Base-by-base conservation (phyloP, 257 asterid species). In the Solanum raphanifolium region DNA sequence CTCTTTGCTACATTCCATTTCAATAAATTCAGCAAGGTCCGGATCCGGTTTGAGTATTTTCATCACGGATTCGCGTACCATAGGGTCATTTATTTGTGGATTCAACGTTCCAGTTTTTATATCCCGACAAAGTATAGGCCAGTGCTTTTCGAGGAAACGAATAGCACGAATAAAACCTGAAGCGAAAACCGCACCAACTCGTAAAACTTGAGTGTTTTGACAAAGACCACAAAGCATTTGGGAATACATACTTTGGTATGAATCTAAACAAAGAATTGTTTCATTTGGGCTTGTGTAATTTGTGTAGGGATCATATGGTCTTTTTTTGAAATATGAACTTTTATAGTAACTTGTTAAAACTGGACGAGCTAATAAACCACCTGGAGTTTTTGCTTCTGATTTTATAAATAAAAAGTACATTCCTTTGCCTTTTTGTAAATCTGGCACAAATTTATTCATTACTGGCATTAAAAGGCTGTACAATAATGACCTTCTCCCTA, bases 141-240 rank as follows among this genome's bases (percentile, higher is more conserved):
- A 92, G 21, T 90, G 89, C 23, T 41, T 83, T 41, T 87, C 88
- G 20, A 92, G 91, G 88, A 92, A 92, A 2, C 27, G 76, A 83
- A 92, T 90, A 87, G 93, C 92, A 16, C 91, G 90, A 39, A 92
- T 90, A 69, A 92, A 92, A 29, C 92, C 93, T 20, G 93, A 90
- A 55, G 92, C 93, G 29, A 92, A 92, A 35, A 92, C 92, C 3
- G 93, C 93, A 5, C 93, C 93, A 55, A 92, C 91, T 0, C 93
- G 86, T 6, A 91, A 86, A 81, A 91, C 93, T 25, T 91, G 34
- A 18, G 88, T 34, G 15, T 90, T 89, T 88, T 90, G 89, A 62
- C 90, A 83, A 62, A 91, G 91, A 81, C 93, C 92, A 16, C 93
- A 91, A 20, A 91, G 91, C 91, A 91, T 90, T 58, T 91, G 93